Base-by-base conservation (phyloP, 2,329 filamentous ascomycete species). In the Scedosporium aurantiacum region DNA sequence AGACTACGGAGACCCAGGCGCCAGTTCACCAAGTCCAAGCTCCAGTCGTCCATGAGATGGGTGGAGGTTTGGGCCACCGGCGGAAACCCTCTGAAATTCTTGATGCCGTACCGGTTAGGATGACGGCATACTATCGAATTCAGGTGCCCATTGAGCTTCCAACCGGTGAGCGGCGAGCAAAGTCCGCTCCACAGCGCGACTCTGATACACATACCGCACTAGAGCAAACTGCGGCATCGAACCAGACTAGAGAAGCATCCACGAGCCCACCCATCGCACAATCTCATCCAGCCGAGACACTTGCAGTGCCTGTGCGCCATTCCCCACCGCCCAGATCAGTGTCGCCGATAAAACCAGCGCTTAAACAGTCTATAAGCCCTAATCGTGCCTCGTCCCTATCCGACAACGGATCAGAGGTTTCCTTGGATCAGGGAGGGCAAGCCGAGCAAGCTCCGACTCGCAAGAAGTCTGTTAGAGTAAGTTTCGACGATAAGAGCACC, bases 261-360 rank as follows among this genome's bases (percentile, higher is more conserved):
- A 47, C 43, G 5, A 47, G 43, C 43, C 43, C 43, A 21, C 43
- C 3, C 18, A 47, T 21, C 8, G 16, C 43, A 47, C n/a, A 2
- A n/a, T 18, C 43, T 47, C 43, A 47, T 18, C 5, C 43, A 12
- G 16, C 14, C 5, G 41, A 58, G 43, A 57, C 14, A 16, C 45
- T 65, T 27, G 37, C 37, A 23, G 41, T 62, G 18, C 62, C 61
- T 4, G 52, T 62, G 45, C 63, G 61, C 45, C 64, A 65, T 27
- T 56, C 63, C 28, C 89, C 89, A 5, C 85, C 87, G 23, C 77
- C 84, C 32, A 81, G 89, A 57, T 90, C 88, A 4, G 76, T 88
- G 10, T 91, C 89, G 0, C 89, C 89, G 8, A 84, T 85, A 55
- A 93, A 93, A 70, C 91, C 89, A 1, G 89, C 88, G 1, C 69